A percentile compares a stretch with the other conserved stretches of the same genome.
These are phyloP conservation scores for Orbilia ellipsospora DNA, from an alignment of 2,329 filamentous ascomycete genomes.

Conservation along the genomic window DNA sequence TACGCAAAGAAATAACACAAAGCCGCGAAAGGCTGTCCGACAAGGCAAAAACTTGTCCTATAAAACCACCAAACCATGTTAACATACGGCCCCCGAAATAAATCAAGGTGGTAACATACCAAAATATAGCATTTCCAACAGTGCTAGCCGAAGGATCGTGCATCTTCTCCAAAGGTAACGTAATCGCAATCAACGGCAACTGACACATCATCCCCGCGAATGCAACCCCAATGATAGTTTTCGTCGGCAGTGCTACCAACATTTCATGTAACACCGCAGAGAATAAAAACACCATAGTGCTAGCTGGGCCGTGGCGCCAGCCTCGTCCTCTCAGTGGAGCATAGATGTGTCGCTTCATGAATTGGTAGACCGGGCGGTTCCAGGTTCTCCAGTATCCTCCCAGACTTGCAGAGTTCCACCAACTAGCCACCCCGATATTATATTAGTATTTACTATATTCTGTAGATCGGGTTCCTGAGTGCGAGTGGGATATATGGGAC, in stretches of 20 bases:
- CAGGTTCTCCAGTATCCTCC: constrained; percentile 90
- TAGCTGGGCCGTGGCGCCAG: constrained; percentile 76
- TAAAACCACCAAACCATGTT: constrained; percentile 12
- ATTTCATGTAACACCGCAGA: constrained; percentile 92
- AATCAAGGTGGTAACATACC: constrained; percentile 64
- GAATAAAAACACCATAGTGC: constrained; percentile 84
- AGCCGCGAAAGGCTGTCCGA: constrained; percentile 92
- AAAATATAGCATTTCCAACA: constrained; percentile 92
- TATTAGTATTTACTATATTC: too few species aligned
- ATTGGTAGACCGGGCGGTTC: constrained; percentile 98
- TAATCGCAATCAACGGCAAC: constrained; percentile 85
- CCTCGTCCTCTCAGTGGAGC: constrained; percentile 86
- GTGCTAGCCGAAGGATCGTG: constrained; percentile 77
- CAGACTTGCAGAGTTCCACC: constrained; percentile 93
- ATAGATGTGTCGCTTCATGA: constrained; percentile 95
- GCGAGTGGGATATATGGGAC: constrained; percentile 5
- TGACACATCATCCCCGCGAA: constrained; percentile 95
- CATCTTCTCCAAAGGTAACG: constrained; percentile 81
- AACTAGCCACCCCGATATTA: constrained; percentile 62
- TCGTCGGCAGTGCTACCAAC: constrained; percentile 91
- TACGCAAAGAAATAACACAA: constrained; percentile 95
- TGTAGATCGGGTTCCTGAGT: background rate
- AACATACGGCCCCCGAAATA: background rate
- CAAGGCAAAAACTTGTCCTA: constrained; percentile 84
- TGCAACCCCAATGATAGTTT: constrained; percentile 91